These are phyloP conservation scores for Malassezia restricta DNA, from an alignment of 1,284 basidiomycete species.

Conservation along the genomic window DNA sequence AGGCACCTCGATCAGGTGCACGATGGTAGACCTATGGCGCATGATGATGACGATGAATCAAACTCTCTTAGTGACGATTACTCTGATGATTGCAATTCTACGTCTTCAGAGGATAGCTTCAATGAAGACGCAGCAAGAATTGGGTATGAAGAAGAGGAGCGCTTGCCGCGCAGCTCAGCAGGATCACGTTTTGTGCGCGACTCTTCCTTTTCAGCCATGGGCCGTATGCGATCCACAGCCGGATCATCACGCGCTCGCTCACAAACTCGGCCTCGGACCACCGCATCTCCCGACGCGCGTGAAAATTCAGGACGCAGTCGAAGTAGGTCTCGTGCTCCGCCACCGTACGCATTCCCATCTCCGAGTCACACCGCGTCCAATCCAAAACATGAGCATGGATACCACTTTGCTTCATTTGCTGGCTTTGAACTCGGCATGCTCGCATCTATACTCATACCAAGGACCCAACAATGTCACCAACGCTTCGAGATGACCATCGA, in stretches of 20 bases:
- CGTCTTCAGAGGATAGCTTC: constrained; percentile 12
- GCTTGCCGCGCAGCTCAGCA: constrained; percentile 9
- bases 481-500: constrained; percentile 87
- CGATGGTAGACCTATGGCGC: constrained; percentile 17
- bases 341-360: neutral
- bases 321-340: neutral
- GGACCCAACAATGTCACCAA: constrained; percentile 70
- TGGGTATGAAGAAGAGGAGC: constrained; percentile 19
- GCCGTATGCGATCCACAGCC: neutral
- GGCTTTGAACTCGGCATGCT: constrained; percentile 72
- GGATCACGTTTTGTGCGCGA: neutral
- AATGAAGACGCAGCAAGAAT: constrained; percentile 21
- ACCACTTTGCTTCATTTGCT: constrained; percentile 54
- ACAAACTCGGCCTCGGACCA: neutral
- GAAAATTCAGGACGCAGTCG: neutral
- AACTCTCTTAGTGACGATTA: neutral
- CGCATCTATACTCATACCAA: constrained; percentile 66
- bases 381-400: neutral
- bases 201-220: neutral
- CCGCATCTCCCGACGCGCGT: neutral
- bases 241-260: neutral
- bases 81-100: neutral
- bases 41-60: neutral
- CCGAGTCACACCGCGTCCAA: constrained; percentile 5
- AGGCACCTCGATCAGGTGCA: constrained; percentile 32